These are phyloP conservation scores for Coemansia sp. DNA, from an alignment of 371 early-diverging fungal genomes.

Conservation along the genomic window DNA sequence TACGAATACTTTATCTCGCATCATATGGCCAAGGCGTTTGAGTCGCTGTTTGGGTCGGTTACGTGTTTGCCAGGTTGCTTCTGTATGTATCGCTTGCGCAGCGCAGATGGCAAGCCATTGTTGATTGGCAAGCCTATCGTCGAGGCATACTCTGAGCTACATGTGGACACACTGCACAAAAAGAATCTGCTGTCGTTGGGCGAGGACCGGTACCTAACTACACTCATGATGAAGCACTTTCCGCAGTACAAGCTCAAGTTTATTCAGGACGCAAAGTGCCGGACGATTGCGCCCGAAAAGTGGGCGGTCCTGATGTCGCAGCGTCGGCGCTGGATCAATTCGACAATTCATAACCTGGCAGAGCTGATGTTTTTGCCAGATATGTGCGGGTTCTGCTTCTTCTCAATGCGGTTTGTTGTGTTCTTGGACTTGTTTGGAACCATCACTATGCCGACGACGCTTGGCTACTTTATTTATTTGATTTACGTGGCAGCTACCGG, in stretches of 20 bases:
- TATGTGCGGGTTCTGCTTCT: slow-evolving; percentile 56
- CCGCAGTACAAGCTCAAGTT: slow-evolving; percentile 92
- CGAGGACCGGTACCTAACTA: slow-evolving; percentile 69
- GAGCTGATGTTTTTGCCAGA: slow-evolving; percentile 88
- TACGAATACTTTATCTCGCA: slow-evolving; percentile 96
- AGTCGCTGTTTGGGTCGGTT: slow-evolving; percentile 79
- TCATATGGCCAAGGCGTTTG: slow-evolving; percentile 71
- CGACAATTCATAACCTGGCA: slow-evolving; percentile 93
- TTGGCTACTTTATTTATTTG: slow-evolving; percentile 64
- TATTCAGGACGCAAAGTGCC: slow-evolving; percentile 90
- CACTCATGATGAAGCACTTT: slow-evolving; percentile 95
- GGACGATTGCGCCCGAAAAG: slow-evolving; percentile 89
- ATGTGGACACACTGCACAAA: slow-evolving; percentile 61
- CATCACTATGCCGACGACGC: slow-evolving; percentile 91
- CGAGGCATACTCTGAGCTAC: slow-evolving; percentile 83
- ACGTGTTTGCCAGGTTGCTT: slow-evolving; percentile 93
- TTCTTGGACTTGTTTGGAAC: slow-evolving; percentile 96
- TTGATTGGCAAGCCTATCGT: slow-evolving; percentile 88
- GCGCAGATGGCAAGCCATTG: slow-evolving; percentile 81
- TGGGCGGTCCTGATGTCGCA: slow-evolving; percentile 92
- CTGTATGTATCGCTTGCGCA: slow-evolving; percentile 90
- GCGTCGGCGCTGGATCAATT: slow-evolving; percentile 98
- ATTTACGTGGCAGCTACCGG: slow-evolving; percentile 53
- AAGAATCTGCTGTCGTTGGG: neutral
- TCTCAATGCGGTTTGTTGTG: slow-evolving; percentile 95